Conservation (phyloP, 192 early-diverging fungal species). For the Coemansia furcata region DNA sequence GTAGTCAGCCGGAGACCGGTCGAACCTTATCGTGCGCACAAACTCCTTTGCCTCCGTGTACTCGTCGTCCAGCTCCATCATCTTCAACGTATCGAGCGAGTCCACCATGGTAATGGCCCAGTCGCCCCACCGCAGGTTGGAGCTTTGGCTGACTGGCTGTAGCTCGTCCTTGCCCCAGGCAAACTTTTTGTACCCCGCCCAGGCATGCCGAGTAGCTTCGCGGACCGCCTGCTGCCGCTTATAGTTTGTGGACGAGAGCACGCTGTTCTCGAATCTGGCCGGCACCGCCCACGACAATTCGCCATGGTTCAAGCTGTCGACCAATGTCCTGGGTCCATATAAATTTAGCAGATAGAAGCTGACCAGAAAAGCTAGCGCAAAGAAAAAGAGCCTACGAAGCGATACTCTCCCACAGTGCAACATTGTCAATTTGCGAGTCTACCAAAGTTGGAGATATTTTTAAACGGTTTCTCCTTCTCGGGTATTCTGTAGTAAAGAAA, state of each 20-base stretch:
- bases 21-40: constrained; percentile 61
- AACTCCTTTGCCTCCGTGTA: constrained; percentile 67
- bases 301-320: constrained; percentile 15
- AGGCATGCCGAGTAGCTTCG: constrained; percentile 44
- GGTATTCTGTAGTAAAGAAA: not conserved
- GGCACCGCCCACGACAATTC: not conserved
- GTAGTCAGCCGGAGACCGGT: not conserved
- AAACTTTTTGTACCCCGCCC: constrained; percentile 37
- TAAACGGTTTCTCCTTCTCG: no score
- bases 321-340: not conserved
- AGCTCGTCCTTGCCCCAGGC: constrained; percentile 54
- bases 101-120: constrained; percentile 85
- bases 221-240: constrained; percentile 38
- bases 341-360: constrained; percentile 22
- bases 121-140: constrained; percentile 55
- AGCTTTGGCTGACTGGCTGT: constrained; percentile 25
- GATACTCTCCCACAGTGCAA: constrained; percentile 11
- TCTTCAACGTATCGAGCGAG: constrained; percentile 75
- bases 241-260: constrained; percentile 10
- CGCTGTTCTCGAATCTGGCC: constrained; percentile 2
- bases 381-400: constrained; percentile 27
- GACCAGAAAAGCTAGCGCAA: constrained; percentile 5
- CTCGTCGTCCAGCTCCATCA: constrained; percentile 76
- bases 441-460: not conserved
- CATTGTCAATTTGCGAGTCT: not conserved